Conservation (phyloP, 2,329 filamentous ascomycete genomes). For the Aspergillus pseudonomiae region DNA sequence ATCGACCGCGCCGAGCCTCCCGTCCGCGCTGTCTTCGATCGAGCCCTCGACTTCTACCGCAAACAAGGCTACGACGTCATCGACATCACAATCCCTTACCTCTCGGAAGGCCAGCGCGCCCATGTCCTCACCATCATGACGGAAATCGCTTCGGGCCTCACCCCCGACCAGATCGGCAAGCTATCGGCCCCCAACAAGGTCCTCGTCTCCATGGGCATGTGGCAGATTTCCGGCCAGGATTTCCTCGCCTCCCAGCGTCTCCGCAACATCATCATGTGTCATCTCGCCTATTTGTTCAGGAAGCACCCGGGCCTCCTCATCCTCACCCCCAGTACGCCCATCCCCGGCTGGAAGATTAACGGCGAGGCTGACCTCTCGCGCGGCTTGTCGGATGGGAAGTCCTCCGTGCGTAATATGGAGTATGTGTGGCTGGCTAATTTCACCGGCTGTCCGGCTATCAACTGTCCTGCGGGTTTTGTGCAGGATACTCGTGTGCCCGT, state of each 20-base stretch:
- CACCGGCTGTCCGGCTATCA: conserved; percentile 74
- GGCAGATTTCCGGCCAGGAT: conserved; percentile 68
- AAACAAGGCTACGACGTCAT: conserved; percentile 47
- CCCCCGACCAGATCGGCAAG: conserved; percentile 55
- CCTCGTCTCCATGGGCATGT: conserved; percentile 63
- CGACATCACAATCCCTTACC: conserved; percentile 56
- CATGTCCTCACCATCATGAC: conserved; percentile 77
- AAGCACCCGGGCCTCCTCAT: conserved; percentile 75
- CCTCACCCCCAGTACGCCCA: conserved; percentile 75
- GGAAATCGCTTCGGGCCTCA: conserved; percentile 63
- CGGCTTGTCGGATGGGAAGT: conserved; percentile 74
- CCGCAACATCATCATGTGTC: conserved; percentile 75
- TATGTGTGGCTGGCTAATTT: conserved; percentile 87
- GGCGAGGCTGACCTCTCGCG: conserved; percentile 60
- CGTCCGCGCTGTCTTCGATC: conserved; percentile 65
- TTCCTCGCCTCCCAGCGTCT: conserved; percentile 73
- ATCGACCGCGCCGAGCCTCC: conserved; percentile 67
- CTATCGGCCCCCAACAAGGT: conserved; percentile 71
- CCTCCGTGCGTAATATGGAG: conserved; percentile 75
- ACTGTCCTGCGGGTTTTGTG: conserved; percentile 73
- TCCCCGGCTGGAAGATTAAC: conserved; percentile 71
- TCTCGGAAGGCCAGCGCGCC: conserved; percentile 72
- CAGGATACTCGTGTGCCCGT: conserved; percentile 50
- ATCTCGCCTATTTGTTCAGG: conserved; percentile 72
- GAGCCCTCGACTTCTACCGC: conserved; percentile 60